phyloP scores from a whole-genome alignment of 345 rosid species.

The Erysimum cheiranthoides region DNA sequence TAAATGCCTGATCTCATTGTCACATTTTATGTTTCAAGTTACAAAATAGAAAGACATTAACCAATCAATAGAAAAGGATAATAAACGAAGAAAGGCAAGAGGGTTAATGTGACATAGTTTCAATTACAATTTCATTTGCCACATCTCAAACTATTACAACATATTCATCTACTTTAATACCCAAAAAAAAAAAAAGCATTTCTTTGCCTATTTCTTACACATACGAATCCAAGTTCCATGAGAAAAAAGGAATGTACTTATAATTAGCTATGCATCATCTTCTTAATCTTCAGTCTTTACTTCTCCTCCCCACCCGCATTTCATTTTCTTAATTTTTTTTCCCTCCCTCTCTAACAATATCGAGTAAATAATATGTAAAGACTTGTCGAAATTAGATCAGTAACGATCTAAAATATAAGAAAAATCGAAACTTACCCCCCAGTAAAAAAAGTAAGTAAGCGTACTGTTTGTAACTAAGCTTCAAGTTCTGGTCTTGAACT shows the following conservation, averaged over 20 bases:
- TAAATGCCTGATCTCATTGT: neutral
- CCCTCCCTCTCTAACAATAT: constrained; percentile 33
- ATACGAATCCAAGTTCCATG: constrained; percentile 37
- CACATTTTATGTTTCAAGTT: neutral
- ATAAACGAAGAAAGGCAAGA: neutral
- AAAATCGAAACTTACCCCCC: constrained; percentile 37
- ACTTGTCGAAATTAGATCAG: constrained; percentile 32
- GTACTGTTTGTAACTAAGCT: constrained; percentile 35
- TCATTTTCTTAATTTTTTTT: neutral
- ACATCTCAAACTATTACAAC: constrained; percentile 42
- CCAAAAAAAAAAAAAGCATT: constrained; percentile 1
- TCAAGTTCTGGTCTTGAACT: constrained; percentile 75
- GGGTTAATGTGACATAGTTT: constrained; percentile 10
- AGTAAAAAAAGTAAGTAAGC: constrained; percentile 35
- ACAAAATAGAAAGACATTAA: neutral
- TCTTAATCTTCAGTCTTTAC: constrained; percentile 39
- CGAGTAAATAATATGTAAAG: constrained; percentile 36
- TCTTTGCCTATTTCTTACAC: constrained; percentile 37
- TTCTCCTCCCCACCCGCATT: constrained; percentile 18
- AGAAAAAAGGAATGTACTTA: constrained; percentile 35
- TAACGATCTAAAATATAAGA: constrained; percentile 37
- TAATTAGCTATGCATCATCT: constrained; percentile 46
- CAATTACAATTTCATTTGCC: constrained; percentile 43
- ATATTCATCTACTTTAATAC: constrained; percentile 36
- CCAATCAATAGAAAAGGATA: neutral